These are phyloP conservation scores for Paraurostyla sp. DNA, from an alignment of 73 alveolate species.

Conservation along the genomic window DNA sequence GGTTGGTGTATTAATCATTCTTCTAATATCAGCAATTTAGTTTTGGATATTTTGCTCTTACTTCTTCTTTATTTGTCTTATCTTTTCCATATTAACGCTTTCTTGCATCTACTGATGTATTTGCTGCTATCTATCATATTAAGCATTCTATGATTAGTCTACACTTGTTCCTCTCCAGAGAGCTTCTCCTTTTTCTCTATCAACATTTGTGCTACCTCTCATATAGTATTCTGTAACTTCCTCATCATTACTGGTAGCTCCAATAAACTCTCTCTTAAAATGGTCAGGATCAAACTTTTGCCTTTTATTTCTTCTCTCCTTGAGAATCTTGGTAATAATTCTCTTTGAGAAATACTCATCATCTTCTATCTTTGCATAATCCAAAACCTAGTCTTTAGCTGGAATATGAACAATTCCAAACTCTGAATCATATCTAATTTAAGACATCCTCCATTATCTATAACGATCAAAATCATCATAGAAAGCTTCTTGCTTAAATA, in stretches of 20 bases:
- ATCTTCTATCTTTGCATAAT: constrained; percentile 42
- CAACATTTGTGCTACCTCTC: constrained; percentile 7
- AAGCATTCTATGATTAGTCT: not conserved
- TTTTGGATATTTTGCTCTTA: not conserved
- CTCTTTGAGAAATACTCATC: constrained; percentile 49
- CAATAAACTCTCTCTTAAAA: constrained; percentile 49
- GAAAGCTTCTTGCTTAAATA: constrained; percentile 63
- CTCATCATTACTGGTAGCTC: not conserved
- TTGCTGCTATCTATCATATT: not conserved
- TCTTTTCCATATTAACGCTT: not conserved
- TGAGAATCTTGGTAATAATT: constrained; percentile 44
- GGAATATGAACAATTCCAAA: constrained; percentile 53
- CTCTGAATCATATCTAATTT: constrained; percentile 60
- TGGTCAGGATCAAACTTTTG: constrained; percentile 35
- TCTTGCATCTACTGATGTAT: constrained; percentile 45
- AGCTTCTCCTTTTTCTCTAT: not conserved
- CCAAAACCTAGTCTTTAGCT: constrained; percentile 36
- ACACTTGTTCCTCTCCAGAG: not conserved
- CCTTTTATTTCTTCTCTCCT: constrained; percentile 64
- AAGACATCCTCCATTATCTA: constrained; percentile 58
- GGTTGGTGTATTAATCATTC: constrained; percentile 59
- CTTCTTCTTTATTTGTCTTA: constrained; percentile 31
- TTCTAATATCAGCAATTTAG: constrained; percentile 17
- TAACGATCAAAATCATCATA: constrained; percentile 59
- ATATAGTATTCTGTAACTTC: constrained; percentile 16